A percentile compares a stretch with the other conserved stretches of the same genome.
phyloP scores from a whole-genome alignment of 2,329 filamentous ascomycete species.

The Chaetomiaceae sp. region DNA sequence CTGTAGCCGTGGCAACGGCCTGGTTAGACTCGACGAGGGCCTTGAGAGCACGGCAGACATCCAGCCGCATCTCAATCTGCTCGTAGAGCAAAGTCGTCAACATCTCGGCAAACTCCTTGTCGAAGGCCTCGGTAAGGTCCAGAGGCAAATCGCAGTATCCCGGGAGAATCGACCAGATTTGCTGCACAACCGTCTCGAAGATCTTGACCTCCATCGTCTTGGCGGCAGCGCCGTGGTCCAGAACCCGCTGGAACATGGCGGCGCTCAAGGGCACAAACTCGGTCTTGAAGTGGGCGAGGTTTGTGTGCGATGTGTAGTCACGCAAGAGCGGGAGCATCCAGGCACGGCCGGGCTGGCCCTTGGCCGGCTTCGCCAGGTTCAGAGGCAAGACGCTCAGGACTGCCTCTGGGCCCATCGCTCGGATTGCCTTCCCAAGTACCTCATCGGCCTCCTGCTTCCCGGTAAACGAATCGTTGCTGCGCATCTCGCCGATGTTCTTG shows the following conservation, averaged over 20 bases:
- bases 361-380: constrained; percentile 73
- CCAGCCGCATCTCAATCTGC: constrained; percentile 79
- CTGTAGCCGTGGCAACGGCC: constrained; percentile 65
- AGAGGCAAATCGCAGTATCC: constrained; percentile 92
- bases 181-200: constrained; percentile 91
- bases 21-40: constrained; percentile 89
- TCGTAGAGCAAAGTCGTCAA: constrained; percentile 89
- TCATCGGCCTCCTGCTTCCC: constrained; percentile 94
- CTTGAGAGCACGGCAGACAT: constrained; percentile 82
- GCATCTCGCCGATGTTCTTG: constrained; percentile 77
- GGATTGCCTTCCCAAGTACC: constrained; percentile 80
- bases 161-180: constrained; percentile 89
- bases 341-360: constrained; percentile 76
- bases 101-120: constrained; percentile 84
- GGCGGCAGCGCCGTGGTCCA: constrained; percentile 74
- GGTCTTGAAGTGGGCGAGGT: constrained; percentile 74
- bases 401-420: constrained; percentile 82
- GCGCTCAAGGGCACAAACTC: constrained; percentile 90
- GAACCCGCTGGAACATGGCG: constrained; percentile 78
- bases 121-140: constrained; percentile 71
- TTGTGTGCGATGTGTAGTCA: constrained; percentile 85
- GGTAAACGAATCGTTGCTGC: constrained; percentile 80
- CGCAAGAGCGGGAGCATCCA: constrained; percentile 92
- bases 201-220: constrained; percentile 98
- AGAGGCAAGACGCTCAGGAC: constrained; percentile 79